Percentiles rank a stretch among this genome's conserved stretches.
phyloP scores from a whole-genome alignment of 257 asterid species.

The Henckelia pumila region DNA sequence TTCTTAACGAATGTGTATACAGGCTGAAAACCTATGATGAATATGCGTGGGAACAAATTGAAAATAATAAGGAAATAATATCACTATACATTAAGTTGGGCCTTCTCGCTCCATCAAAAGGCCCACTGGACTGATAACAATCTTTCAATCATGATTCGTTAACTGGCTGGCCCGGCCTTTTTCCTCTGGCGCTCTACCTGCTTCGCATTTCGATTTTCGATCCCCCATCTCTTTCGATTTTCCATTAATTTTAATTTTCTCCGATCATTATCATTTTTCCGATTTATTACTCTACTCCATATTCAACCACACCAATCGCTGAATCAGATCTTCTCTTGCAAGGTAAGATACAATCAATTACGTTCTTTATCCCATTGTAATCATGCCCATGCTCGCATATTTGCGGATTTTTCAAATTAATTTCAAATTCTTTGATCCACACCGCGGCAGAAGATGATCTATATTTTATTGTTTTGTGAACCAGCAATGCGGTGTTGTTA shows the following conservation, averaged over 20 bases:
- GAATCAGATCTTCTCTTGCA: conserved; percentile 22
- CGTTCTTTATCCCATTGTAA: conserved; percentile 23
- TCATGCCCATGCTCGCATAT: conserved; percentile 24
- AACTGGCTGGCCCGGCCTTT: conserved; percentile 28
- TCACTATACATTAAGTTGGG: too few relatives aligned
- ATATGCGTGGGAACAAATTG: too few relatives aligned
- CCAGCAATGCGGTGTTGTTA: conserved; percentile 30
- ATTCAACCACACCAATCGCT: conserved; percentile 29
- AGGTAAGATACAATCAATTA: conserved; percentile 36
- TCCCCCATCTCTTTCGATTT: too few relatives aligned
- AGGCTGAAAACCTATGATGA: too few relatives aligned
- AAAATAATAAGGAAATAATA: too few relatives aligned
- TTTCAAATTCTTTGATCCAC: conserved; percentile 22
- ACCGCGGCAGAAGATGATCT: conserved; percentile 22
- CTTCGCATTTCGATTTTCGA: conserved; percentile 32
- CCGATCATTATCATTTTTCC: conserved; percentile 26
- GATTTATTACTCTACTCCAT: conserved; percentile 25
- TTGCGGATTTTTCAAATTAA: conserved; percentile 19
- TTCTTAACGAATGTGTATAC: too few relatives aligned
- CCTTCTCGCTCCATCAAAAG: too few relatives aligned
- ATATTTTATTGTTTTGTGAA: conserved; percentile 20
- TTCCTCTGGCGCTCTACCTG: conserved; percentile 35
- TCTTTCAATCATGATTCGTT: background rate
- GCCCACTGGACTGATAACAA: background rate
- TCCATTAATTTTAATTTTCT: conserved; percentile 3